These are phyloP conservation scores for Bretziella fagacearum DNA, from an alignment of 2,329 filamentous ascomycete species.

Conservation along the genomic window DNA sequence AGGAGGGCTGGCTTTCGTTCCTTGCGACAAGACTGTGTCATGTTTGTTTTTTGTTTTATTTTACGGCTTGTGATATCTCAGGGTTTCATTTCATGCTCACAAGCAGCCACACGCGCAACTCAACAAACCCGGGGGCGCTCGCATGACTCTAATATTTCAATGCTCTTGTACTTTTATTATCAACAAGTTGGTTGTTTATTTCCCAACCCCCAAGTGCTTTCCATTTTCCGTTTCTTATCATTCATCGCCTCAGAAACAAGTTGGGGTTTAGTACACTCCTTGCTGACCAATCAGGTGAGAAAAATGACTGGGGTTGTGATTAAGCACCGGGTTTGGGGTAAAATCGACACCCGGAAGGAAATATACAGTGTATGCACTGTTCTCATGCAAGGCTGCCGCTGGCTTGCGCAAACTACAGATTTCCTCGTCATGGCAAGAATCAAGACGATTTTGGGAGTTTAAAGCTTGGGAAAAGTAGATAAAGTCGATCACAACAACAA, in stretches of 20 bases:
- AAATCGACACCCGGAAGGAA: background rate
- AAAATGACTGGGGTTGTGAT: background rate
- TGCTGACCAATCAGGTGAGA: background rate
- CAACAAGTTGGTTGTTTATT: no score
- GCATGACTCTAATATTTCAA: no score
- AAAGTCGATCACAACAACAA: background rate
- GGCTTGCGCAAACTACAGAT: background rate
- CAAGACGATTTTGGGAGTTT: no score
- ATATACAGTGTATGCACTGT: background rate
- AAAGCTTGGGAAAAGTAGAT: background rate
- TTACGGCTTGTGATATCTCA: no score
- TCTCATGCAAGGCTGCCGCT: background rate
- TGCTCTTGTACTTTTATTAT: no score
- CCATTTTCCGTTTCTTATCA: background rate
- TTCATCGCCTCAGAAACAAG: background rate
- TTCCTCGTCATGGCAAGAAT: no score
- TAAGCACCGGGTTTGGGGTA: background rate
- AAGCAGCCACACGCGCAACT: no score
- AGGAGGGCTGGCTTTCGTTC: no score
- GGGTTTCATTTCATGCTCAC: no score
- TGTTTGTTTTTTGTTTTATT: no score
- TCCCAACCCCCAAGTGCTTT: background rate
- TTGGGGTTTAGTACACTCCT: background rate
- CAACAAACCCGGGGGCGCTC: no score
- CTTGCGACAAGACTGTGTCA: no score